A percentile compares a stretch with the other conserved stretches of the same genome.
phyloP scores from a whole-genome alignment of 2,329 filamentous ascomycete genomes.

The Diaporthe longicolla region DNA sequence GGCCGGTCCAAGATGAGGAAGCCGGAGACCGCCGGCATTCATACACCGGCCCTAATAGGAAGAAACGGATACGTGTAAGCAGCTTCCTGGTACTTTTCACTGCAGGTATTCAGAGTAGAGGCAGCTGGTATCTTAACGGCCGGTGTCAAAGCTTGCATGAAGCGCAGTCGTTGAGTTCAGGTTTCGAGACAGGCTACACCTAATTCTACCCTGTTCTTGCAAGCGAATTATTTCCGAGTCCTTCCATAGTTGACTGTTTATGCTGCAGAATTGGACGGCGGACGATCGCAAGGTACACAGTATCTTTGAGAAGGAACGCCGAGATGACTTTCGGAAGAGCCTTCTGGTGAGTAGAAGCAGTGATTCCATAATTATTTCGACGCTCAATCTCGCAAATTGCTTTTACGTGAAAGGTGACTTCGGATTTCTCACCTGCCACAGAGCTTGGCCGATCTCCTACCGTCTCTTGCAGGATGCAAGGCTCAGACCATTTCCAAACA shows the following conservation, averaged over 20 bases:
- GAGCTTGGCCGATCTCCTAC: slow-evolving; percentile 54
- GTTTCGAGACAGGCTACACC: not conserved
- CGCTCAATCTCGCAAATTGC: no score
- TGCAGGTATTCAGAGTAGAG: not conserved
- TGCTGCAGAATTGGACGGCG: slow-evolving; percentile 47
- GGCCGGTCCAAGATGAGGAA: slow-evolving; percentile 4
- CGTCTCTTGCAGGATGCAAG: slow-evolving; percentile 52
- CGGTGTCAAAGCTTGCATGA: not conserved
- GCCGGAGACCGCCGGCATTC: slow-evolving; percentile 4
- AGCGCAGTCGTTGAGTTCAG: not conserved
- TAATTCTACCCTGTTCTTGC: not conserved
- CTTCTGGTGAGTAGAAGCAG: slow-evolving; percentile 52
- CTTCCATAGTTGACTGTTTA: not conserved
- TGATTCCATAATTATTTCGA: no score
- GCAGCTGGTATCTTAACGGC: not conserved
- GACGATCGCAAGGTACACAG: slow-evolving; percentile 58
- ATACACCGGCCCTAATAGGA: not conserved
- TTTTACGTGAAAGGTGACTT: not conserved
- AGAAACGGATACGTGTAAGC: slow-evolving; percentile 11
- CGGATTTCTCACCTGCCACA: slow-evolving; percentile 39
- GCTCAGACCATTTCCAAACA: slow-evolving; percentile 57
- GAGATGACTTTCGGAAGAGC: slow-evolving; percentile 58
- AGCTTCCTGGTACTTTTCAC: not conserved
- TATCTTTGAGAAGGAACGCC: slow-evolving; percentile 56
- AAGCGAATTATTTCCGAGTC: slow-evolving; percentile 5